Conservation (phyloP, 2,329 filamentous ascomycete genomes). For the Chaetomium strumarium region DNA sequence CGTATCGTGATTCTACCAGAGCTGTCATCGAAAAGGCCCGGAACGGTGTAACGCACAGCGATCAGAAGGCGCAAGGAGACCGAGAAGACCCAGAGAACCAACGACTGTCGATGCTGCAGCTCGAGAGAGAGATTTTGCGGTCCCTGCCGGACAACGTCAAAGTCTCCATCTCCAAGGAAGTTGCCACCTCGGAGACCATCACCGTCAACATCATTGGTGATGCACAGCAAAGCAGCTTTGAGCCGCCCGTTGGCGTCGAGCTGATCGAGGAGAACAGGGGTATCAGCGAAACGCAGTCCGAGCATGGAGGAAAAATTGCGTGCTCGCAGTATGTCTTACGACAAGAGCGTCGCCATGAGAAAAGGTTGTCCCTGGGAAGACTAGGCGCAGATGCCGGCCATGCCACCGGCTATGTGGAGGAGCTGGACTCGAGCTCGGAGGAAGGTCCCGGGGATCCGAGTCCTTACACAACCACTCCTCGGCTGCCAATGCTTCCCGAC, state of each 20-base stretch:
- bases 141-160: conserved; percentile 50
- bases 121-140: conserved; percentile 49
- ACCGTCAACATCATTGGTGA: conserved; percentile 58
- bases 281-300: neutral
- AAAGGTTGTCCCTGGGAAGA: conserved; percentile 32
- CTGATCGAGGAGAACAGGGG: conserved; percentile 45
- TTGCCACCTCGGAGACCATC: conserved; percentile 56
- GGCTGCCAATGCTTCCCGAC: too few relatives aligned
- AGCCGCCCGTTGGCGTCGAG: conserved; percentile 53
- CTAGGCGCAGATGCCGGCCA: conserved; percentile 23
- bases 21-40: too few relatives aligned
- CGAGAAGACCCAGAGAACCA: too few relatives aligned
- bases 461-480: too few relatives aligned
- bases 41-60: conserved; percentile 24
- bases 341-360: conserved; percentile 47
- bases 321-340: conserved; percentile 50
- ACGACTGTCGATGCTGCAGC: conserved; percentile 24
- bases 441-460: neutral
- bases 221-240: conserved; percentile 43
- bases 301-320: neutral
- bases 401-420: conserved; percentile 25
- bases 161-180: conserved; percentile 55
- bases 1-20: too few relatives aligned
- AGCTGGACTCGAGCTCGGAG: conserved; percentile 1
- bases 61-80: too few relatives aligned